Evolutionary conservation across 2,329 filamentous ascomycete species (phyloP), one percentile per base, ranked within the genome.

Genomic region (Plenodomus biglobosus): DNA sequence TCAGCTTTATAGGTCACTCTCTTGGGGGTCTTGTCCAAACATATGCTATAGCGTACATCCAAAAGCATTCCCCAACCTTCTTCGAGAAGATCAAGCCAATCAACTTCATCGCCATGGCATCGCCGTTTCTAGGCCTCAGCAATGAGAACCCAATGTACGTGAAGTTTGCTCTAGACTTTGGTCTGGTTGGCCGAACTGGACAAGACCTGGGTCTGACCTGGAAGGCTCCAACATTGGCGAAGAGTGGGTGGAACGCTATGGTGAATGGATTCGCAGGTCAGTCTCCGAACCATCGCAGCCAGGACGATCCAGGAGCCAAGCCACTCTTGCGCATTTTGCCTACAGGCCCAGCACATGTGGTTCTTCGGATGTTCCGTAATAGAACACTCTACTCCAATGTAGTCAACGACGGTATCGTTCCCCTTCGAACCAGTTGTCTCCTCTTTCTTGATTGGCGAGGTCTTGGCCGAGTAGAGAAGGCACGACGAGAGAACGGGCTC

Each of bases 131-230:
- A 1, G 92, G 92, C 0, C 76, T 97, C 32, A 97, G 92, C 71
- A 96, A 99, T 68, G 94, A 99, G 68, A 99, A 99, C 61, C 94
- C 94, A 0, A 80, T 97, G 47, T 99, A 99, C 69, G 89, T 99
- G 72, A 95, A 92, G 64, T 97, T 99, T 70, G 94, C 94, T 0
- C 78, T 99, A 3, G 94, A 99, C 69, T 95, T 97, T 74, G 94
- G 94, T 0, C 80, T 99, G 1, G 92, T 99, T 13, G 94, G 94
- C n/a, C 83, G 92, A 44, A 96, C 94, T 2, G 94, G 94, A 7
- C 90, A 97, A 71, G 94, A 99, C 74, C 79, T 99, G 8, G 94
- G 94, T 18, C 76, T 99, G 52, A 96, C 92, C 1, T 99, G 94
- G 94, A 84, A 90, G 62, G 86, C 92, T 13, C 92, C 92, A 7